Conservation (phyloP, 2,329 filamentous ascomycete genomes). For the Colletotrichum eleusines region DNA sequence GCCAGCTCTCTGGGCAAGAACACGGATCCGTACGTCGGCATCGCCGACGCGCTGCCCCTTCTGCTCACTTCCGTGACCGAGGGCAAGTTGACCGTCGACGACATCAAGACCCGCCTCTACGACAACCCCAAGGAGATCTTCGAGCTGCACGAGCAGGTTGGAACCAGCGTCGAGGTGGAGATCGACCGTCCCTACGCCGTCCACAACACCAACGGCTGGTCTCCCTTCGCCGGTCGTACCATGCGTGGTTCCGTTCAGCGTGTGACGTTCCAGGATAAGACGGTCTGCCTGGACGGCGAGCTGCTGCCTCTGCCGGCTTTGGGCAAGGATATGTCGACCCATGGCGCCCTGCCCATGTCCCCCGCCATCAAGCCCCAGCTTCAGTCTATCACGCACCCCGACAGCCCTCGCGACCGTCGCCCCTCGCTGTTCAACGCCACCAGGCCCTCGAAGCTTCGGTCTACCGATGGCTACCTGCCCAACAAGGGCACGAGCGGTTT, state of each 20-base stretch:
- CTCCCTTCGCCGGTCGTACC: slow-evolving; percentile 76
- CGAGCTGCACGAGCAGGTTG: slow-evolving; percentile 83
- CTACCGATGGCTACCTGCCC: slow-evolving; percentile 35
- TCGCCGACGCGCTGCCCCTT: slow-evolving; percentile 79
- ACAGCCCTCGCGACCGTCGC: slow-evolving; percentile 53
- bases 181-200: slow-evolving; percentile 78
- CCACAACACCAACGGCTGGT: slow-evolving; percentile 68
- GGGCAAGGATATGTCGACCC: slow-evolving; percentile 82
- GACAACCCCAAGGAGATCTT: slow-evolving; percentile 86
- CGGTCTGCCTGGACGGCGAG: slow-evolving; percentile 80
- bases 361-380: slow-evolving; percentile 68
- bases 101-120: slow-evolving; percentile 77
- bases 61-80: slow-evolving; percentile 82
- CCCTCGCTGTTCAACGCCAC: slow-evolving; percentile 48
- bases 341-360: slow-evolving; percentile 67
- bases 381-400: slow-evolving; percentile 52
- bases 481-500: slow-evolving; percentile 40
- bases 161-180: slow-evolving; percentile 79
- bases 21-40: slow-evolving; percentile 72
- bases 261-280: slow-evolving; percentile 80
- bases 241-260: slow-evolving; percentile 79
- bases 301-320: slow-evolving; percentile 66
- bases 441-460: slow-evolving; percentile 50
- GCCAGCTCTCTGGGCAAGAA: slow-evolving; percentile 67
- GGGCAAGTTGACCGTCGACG: slow-evolving; percentile 78